Base-by-base conservation (phyloP, 2,329 filamentous ascomycete species). In the Furcasterigmium furcatum region DNA sequence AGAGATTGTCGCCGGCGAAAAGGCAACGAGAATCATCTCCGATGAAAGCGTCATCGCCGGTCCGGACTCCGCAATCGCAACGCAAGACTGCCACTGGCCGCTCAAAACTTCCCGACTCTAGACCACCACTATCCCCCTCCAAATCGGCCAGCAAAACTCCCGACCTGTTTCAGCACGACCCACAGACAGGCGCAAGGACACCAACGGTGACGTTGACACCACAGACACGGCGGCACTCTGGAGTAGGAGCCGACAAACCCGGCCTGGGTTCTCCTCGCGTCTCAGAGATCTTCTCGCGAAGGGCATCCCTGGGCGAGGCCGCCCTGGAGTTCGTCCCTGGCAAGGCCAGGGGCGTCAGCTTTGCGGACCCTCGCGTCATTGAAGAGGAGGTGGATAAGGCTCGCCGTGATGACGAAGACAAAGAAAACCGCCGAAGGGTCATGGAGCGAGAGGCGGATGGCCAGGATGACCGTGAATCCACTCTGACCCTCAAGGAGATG, bases 221-320 rank as follows among this genome's bases (percentile, higher is more conserved):
- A 3, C 76, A 80, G 47, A 62, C 62, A 29, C 75, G 84, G 22
- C 72, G 73, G 38, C 77, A 84, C 14, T 86, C 85, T 13, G 85
- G 86, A 1, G 59, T 91, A 49, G 86, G 87, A 19, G 79, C 81
- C 50, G 87, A 89, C 55, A 80, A 79, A 52, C 70, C 77, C 50
- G 88, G 87, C 0, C 75, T 91, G 45, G 88, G 88, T 7, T 92
- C 88, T 1, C 88, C 88, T 5, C 82, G 80, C 43, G 79, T 92
- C 44, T 76, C 85, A 19, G 85, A 82, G 22, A 73, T 91, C 25
- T 76, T 91, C 27, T 85, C 88, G 52, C 80, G 83, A 27, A 79
- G 88, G 41, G 76, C 72, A 38, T 91, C 87, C 2, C 85, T 92
- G 48, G 80, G 85, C 19, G 84, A 91, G 35, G 71, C 78, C 19